Percentiles rank a stretch among this genome's conserved stretches.
These are phyloP conservation scores for Dothideomycetes sp. DNA, from an alignment of 2,329 filamentous ascomycete species.

Conservation along the genomic window DNA sequence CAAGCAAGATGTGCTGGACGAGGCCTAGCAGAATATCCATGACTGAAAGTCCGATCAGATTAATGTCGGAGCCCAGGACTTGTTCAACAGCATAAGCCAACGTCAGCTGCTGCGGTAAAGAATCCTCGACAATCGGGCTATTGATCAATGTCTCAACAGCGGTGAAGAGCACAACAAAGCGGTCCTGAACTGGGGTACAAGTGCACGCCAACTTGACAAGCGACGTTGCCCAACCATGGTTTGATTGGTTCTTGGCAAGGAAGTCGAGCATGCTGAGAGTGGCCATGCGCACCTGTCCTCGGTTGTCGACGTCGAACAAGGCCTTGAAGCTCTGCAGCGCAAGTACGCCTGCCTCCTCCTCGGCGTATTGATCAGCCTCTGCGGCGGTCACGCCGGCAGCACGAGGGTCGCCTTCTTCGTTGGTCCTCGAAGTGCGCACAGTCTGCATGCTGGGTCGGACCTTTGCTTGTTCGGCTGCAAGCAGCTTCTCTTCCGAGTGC, in stretches of 20 bases:
- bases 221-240: slow-evolving; percentile 66
- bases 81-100: slow-evolving; percentile 72
- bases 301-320: slow-evolving; percentile 74
- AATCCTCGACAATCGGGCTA: slow-evolving; percentile 59
- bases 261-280: slow-evolving; percentile 68
- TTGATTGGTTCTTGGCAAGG: slow-evolving; percentile 38
- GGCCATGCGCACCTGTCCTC: slow-evolving; percentile 69
- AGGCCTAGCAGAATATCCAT: slow-evolving; percentile 88
- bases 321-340: slow-evolving; percentile 80
- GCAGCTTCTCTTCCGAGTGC: slow-evolving; percentile 55
- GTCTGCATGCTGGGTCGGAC: slow-evolving; percentile 68
- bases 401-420: slow-evolving; percentile 51
- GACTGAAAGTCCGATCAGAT: slow-evolving; percentile 88
- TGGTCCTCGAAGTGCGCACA: slow-evolving; percentile 59
- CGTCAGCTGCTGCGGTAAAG: slow-evolving; percentile 63
- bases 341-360: slow-evolving; percentile 76
- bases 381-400: slow-evolving; percentile 72
- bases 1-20: slow-evolving; percentile 69
- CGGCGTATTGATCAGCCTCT: slow-evolving; percentile 81
- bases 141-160: slow-evolving; percentile 67
- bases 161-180: slow-evolving; percentile 80
- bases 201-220: slow-evolving; percentile 70
- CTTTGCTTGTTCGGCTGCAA: slow-evolving; percentile 39
- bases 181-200: slow-evolving; percentile 90
- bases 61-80: slow-evolving; percentile 77